Conservation (phyloP, 148 eudicot genomes). For the Chenopodium berlandieri region DNA sequence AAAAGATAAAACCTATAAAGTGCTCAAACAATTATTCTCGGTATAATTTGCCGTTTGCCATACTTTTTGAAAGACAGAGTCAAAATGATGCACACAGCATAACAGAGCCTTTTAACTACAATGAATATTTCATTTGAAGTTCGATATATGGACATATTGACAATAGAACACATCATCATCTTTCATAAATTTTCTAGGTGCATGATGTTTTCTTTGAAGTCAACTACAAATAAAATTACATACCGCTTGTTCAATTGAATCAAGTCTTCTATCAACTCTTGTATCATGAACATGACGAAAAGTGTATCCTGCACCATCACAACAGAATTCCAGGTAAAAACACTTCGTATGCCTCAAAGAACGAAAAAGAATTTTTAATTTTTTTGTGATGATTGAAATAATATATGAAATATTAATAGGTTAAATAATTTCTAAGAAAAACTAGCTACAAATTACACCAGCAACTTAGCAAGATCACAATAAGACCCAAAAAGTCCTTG, state of each 20-base stretch:
- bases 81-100: not conserved
- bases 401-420: not conserved
- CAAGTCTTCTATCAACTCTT: constrained; percentile 68
- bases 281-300: constrained; percentile 80
- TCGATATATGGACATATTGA: not conserved
- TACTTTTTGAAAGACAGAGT: not conserved
- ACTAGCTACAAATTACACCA: not conserved
- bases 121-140: not conserved
- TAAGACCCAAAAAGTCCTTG: not conserved
- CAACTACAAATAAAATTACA: constrained; percentile 26
- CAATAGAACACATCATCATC: not conserved
- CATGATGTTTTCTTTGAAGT: not conserved
- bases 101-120: not conserved
- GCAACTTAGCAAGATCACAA: not conserved
- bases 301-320: constrained; percentile 68
- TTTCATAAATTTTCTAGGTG: not conserved
- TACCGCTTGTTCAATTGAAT: constrained; percentile 82
- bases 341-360: not conserved
- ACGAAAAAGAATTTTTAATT: not conserved
- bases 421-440: not conserved
- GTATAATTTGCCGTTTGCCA: not conserved
- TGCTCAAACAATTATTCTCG: no score
- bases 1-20: no score
- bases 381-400: not conserved
- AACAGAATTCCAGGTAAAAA: constrained; percentile 9